Evolutionary conservation across 116 monocot species (phyloP).

Genomic region (Trichopus zeylanicus): DNA sequence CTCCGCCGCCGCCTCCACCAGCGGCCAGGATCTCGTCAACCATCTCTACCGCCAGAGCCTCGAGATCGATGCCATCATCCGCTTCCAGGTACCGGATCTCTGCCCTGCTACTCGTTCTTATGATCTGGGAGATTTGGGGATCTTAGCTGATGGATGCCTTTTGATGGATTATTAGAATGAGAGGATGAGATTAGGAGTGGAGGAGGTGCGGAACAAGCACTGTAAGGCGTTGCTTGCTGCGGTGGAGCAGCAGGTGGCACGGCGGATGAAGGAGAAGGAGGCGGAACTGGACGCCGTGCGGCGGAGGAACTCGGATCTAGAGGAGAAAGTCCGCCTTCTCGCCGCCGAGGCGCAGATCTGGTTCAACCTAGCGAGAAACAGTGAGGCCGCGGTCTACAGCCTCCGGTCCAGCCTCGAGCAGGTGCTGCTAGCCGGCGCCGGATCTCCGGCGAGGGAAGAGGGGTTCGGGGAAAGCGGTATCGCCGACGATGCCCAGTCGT

Average conservation of each 20-base stretch:
- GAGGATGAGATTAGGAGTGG: conserved; percentile 30
- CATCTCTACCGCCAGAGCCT: conserved; percentile 25
- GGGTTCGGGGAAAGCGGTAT: conserved; percentile 25
- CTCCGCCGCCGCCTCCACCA: conserved; percentile 40
- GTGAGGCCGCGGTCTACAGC: conserved; percentile 42
- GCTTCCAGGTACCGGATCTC: conserved; percentile 29
- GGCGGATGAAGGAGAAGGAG: conserved; percentile 38
- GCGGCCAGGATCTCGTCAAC: conserved; percentile 29
- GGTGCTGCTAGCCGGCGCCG: conserved; percentile 12
- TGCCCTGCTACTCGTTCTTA: neutral
- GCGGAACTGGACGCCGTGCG: conserved; percentile 27
- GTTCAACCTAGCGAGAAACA: conserved; percentile 46
- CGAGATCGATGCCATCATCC: conserved; percentile 50
- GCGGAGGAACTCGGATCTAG: conserved; percentile 38
- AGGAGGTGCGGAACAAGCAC: conserved; percentile 36
- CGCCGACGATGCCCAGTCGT: conserved; percentile 36
- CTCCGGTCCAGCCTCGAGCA: conserved; percentile 47
- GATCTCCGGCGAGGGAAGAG: neutral
- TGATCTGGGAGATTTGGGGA: neutral
- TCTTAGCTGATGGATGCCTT: neutral
- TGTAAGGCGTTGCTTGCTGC: conserved; percentile 17
- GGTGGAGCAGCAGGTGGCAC: conserved; percentile 13
- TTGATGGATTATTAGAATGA: conserved; percentile 30
- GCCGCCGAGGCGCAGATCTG: conserved; percentile 53
- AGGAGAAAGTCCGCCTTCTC: conserved; percentile 39